These are phyloP conservation scores for Blumeria graminis DNA, from an alignment of 2,329 filamentous ascomycete species.

Conservation along the genomic window DNA sequence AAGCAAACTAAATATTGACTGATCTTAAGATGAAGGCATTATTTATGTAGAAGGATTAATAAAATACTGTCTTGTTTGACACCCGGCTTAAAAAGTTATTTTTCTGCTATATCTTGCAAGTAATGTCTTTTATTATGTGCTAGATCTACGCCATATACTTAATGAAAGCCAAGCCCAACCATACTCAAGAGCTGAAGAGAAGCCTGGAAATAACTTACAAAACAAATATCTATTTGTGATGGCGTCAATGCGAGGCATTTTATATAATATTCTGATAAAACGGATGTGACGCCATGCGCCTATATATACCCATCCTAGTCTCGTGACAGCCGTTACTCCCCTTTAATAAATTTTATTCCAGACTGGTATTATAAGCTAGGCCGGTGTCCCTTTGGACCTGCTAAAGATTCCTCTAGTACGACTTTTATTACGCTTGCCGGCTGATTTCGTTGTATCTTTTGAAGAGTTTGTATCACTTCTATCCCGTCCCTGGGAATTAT, in stretches of 20 bases:
- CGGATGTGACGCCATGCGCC: background rate
- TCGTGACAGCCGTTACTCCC: background rate
- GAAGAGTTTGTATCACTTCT: background rate
- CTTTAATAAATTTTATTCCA: background rate
- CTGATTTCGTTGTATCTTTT: constrained; percentile 5
- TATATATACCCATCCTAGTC: background rate
- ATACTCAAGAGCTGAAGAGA: too few species aligned
- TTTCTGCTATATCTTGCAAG: too few species aligned
- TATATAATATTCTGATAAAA: background rate
- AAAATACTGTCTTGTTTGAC: too few species aligned
- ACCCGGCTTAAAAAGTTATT: too few species aligned
- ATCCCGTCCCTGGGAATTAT: constrained; percentile 4
- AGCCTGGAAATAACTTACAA: too few species aligned
- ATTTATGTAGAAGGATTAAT: too few species aligned
- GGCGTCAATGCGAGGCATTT: background rate
- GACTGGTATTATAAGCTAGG: background rate
- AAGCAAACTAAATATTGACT: too few species aligned
- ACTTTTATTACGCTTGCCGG: constrained; percentile 3
- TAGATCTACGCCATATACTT: too few species aligned
- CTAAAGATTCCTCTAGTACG: constrained; percentile 1
- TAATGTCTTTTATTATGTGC: too few species aligned
- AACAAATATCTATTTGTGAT: too few species aligned
- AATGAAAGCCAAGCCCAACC: too few species aligned
- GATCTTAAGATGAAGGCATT: too few species aligned
- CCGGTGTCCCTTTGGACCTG: constrained; percentile 1